Evolutionary conservation across 148 eudicot species (phyloP).

Genomic region (Cornus suecica): DNA sequence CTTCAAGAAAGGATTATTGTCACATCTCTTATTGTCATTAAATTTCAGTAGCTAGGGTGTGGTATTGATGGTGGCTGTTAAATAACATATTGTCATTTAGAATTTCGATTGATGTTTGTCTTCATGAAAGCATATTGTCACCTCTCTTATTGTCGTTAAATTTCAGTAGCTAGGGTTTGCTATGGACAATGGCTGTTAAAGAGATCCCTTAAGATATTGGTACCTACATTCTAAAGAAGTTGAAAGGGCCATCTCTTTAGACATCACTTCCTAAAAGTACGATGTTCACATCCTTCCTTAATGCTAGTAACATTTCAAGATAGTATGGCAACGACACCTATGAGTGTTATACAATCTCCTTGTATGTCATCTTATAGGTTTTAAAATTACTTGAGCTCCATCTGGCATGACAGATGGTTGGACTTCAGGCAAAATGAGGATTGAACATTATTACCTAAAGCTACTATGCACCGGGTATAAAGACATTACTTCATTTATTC

Average conservation of each 20-base stretch:
- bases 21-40: no score
- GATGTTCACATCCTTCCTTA: neutral
- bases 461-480: neutral
- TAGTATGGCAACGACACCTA: neutral
- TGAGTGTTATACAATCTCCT: conserved; percentile 1
- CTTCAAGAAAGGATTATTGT: neutral
- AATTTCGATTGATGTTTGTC: neutral
- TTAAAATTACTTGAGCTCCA: neutral
- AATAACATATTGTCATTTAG: conserved; percentile 5
- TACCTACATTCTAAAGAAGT: neutral
- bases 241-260: neutral
- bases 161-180: neutral
- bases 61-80: neutral
- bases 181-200: neutral
- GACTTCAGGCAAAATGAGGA: neutral
- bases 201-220: neutral
- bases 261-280: neutral
- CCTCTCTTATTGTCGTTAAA: no score
- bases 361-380: neutral
- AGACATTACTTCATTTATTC: neutral
- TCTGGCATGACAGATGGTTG: conserved; percentile 2
- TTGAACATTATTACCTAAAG: neutral
- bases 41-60: neutral
- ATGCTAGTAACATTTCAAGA: neutral
- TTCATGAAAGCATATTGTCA: neutral